These are phyloP conservation scores for Albatrellus sp. DNA, from an alignment of 1,284 basidiomycete genomes.

Conservation along the genomic window DNA sequence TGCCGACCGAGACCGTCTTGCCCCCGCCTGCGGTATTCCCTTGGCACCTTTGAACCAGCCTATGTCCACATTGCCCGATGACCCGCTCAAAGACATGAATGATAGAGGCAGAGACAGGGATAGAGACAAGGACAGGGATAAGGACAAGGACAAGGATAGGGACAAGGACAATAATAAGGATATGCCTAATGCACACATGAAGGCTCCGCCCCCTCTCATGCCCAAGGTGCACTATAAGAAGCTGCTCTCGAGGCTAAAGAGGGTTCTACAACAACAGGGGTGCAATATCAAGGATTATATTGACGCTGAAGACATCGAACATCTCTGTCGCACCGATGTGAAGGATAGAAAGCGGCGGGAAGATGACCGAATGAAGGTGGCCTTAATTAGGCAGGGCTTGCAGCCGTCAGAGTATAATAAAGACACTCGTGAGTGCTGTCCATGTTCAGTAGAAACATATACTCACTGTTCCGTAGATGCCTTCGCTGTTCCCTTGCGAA, in stretches of 20 bases:
- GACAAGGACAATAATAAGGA: too few relatives aligned
- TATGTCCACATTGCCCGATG: too few relatives aligned
- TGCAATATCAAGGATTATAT: constrained; percentile 18
- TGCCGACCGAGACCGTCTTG: neutral
- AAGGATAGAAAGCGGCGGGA: constrained; percentile 18
- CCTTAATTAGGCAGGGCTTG: constrained; percentile 4
- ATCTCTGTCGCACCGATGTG: constrained; percentile 20
- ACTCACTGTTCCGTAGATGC: neutral
- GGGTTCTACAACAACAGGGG: constrained; percentile 12
- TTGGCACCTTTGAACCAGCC: too few relatives aligned
- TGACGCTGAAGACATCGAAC: constrained; percentile 26
- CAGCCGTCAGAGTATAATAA: too few relatives aligned
- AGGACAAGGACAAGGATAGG: too few relatives aligned
- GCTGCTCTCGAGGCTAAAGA: constrained; percentile 14
- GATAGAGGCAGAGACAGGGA: too few relatives aligned
- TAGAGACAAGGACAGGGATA: too few relatives aligned
- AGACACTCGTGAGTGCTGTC: too few relatives aligned
- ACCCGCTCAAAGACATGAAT: too few relatives aligned
- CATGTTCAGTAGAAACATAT: neutral
- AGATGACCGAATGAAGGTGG: constrained; percentile 7
- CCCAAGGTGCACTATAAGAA: constrained; percentile 14
- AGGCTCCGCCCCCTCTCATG: constrained; percentile 7
- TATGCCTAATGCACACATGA: too few relatives aligned
- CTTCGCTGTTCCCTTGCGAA: neutral
- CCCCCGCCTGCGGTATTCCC: too few relatives aligned